These are phyloP conservation scores for Globisporangium uncinulatum DNA, from an alignment of 352 stramenopile species.

Conservation along the genomic window DNA sequence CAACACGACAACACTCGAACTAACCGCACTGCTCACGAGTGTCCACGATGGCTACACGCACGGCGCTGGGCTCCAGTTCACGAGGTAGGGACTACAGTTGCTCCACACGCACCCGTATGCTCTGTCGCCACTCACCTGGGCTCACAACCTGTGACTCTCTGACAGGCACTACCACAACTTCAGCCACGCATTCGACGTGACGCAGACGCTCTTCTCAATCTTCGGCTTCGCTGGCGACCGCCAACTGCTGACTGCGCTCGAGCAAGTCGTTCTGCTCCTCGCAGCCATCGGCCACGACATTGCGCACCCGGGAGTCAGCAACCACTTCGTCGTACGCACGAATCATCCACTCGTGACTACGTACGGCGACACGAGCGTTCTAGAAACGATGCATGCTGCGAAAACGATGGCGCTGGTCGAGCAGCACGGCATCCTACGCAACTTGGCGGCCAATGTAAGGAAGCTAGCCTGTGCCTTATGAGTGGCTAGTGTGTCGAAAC, in stretches of 20 bases:
- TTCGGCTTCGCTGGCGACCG: slow-evolving; percentile 10
- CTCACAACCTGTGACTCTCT: not conserved
- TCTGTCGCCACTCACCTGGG: not conserved
- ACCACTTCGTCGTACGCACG: slow-evolving; percentile 16
- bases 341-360: slow-evolving; percentile 13
- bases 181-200: slow-evolving; percentile 22
- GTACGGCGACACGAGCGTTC: slow-evolving; percentile 17
- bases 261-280: slow-evolving; percentile 19
- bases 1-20: slow-evolving; percentile 4
- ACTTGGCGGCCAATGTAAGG: slow-evolving; percentile 11
- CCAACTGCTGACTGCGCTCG: slow-evolving; percentile 12
- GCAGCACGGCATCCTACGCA: slow-evolving; percentile 7
- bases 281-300: slow-evolving; percentile 26
- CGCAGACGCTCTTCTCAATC: slow-evolving; percentile 24
- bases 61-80: slow-evolving; percentile 5
- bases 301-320: slow-evolving; percentile 20
- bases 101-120: not conserved
- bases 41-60: slow-evolving; percentile 13
- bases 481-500: not conserved
- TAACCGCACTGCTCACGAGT: slow-evolving; percentile 4
- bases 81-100: slow-evolving; percentile 4
- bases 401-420: slow-evolving; percentile 19
- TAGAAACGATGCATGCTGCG: slow-evolving; percentile 26
- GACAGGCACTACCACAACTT: slow-evolving; percentile 26
- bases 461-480: not conserved